Percentiles rank a stretch among this genome's conserved stretches.
Evolutionary conservation across 1,139 yeast species (phyloP).

Genomic region (Groenewaldozyma sp.): DNA sequence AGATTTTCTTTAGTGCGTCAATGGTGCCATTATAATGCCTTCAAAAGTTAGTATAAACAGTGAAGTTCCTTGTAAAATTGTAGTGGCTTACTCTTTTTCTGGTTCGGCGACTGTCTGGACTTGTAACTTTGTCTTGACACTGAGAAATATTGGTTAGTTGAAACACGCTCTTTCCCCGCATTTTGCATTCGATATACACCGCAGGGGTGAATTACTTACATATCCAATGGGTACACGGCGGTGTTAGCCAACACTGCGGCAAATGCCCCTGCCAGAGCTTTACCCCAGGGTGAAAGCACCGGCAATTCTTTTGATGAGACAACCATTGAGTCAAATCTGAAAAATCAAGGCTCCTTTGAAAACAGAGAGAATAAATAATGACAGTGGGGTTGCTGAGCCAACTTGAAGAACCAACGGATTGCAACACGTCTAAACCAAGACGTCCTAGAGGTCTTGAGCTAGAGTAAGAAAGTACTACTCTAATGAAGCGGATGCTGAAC

Average conservation of each 20-base stretch:
- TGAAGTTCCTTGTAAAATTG: too few relatives aligned
- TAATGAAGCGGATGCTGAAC: too few relatives aligned
- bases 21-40: conserved; percentile 43
- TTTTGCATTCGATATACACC: too few relatives aligned
- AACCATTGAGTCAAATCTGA: conserved; percentile 18
- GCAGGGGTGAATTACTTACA: conserved; percentile 25
- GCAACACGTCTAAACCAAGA: too few relatives aligned
- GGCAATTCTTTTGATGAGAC: conserved; percentile 18
- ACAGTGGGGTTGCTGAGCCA: too few relatives aligned
- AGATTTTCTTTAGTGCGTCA: conserved; percentile 56
- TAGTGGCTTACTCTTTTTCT: conserved; percentile 7
- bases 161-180: too few relatives aligned
- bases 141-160: conserved; percentile 4
- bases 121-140: conserved; percentile 69
- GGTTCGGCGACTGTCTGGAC: conserved; percentile 25
- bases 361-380: too few relatives aligned
- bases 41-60: too few relatives aligned
- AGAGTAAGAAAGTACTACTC: too few relatives aligned
- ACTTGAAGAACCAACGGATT: too few relatives aligned
- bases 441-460: too few relatives aligned
- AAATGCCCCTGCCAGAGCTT: conserved; percentile 76
- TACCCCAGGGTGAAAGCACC: conserved; percentile 43
- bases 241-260: conserved; percentile 79
- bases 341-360: too few relatives aligned
- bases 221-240: conserved; percentile 83